Evolutionary conservation across 805 yeast genomes (phyloP).

Genomic region (Metschnikowia kunwiensis): DNA sequence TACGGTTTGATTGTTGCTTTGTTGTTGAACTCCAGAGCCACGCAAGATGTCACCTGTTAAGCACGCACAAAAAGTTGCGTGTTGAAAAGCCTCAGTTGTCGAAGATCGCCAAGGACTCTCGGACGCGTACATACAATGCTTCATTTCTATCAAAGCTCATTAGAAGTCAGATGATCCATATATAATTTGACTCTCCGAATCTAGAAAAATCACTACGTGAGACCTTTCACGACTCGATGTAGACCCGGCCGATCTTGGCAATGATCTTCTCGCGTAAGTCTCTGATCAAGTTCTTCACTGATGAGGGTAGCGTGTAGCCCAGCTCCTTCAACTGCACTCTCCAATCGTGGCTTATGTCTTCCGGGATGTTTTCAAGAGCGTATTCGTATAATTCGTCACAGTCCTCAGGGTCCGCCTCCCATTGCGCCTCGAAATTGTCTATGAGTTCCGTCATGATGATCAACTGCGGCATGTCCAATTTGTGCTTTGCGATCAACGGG

Average conservation of each 20-base stretch:
- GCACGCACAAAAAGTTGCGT: conserved; percentile 2
- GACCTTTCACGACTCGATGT: conserved; percentile 20
- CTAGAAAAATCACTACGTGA: conserved; percentile 11
- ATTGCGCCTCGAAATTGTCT: conserved; percentile 32
- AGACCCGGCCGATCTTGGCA: conserved; percentile 34
- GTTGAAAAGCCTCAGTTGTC: not conserved
- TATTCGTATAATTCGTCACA: conserved; percentile 32
- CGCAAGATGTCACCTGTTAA: conserved; percentile 84
- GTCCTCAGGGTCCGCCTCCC: conserved; percentile 24
- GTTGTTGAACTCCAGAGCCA: conserved; percentile 95
- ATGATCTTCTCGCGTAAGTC: conserved; percentile 32
- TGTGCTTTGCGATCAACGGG: conserved; percentile 33
- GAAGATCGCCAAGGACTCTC: not conserved
- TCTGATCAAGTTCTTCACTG: conserved; percentile 25
- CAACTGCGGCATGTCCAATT: conserved; percentile 22
- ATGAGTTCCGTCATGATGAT: conserved; percentile 33
- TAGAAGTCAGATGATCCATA: conserved; percentile 10
- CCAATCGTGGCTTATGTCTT: conserved; percentile 34
- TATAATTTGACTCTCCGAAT: conserved; percentile 8
- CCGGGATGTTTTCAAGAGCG: conserved; percentile 24
- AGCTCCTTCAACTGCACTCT: conserved; percentile 23
- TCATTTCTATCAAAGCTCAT: conserved; percentile 16
- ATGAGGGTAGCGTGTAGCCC: conserved; percentile 22
- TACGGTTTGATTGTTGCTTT: conserved; percentile 98
- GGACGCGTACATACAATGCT: conserved; percentile 10